phyloP scores from a whole-genome alignment of 2,329 filamentous ascomycete species.

The Arachnomyces sp. region DNA sequence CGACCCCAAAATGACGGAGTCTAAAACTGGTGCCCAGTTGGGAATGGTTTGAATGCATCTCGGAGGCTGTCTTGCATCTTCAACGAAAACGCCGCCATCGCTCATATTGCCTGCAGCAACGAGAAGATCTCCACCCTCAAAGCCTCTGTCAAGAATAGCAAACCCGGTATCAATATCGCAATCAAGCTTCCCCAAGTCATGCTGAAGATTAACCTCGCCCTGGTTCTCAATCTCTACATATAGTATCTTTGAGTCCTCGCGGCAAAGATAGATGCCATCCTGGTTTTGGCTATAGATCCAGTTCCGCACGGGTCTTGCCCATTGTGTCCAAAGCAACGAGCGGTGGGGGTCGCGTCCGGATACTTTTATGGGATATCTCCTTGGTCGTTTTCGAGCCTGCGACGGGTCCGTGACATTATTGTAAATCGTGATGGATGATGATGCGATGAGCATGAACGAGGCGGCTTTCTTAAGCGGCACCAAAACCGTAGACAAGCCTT shows the following conservation, averaged over 20 bases:
- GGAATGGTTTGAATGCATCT: conserved; percentile 55
- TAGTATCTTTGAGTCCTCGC: conserved; percentile 77
- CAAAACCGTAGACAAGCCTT: conserved; percentile 58
- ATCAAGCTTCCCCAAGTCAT: conserved; percentile 56
- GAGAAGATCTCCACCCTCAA: conserved; percentile 65
- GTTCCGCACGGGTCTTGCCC: conserved; percentile 69
- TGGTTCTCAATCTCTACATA: conserved; percentile 60
- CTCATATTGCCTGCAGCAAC: conserved; percentile 72
- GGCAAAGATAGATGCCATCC: conserved; percentile 77
- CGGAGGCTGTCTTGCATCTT: conserved; percentile 51
- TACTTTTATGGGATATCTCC: conserved; percentile 23
- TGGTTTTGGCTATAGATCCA: conserved; percentile 54
- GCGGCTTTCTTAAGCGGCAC: conserved; percentile 65
- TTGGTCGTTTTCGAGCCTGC: conserved; percentile 14
- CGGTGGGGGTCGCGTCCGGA: conserved; percentile 17
- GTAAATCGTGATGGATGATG: conserved; percentile 47
- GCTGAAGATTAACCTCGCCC: conserved; percentile 45
- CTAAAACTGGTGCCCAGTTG: conserved; percentile 51
- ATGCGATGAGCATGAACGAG: conserved; percentile 62
- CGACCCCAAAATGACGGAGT: conserved; percentile 31
- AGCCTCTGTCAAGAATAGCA: conserved; percentile 56
- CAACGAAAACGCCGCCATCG: conserved; percentile 67
- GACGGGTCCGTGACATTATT: conserved; percentile 30
- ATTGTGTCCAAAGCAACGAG: conserved; percentile 68
- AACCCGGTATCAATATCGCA: conserved; percentile 78